These are phyloP conservation scores for Collybia nuda DNA, from an alignment of 768 basidiomycete genomes.

Conservation along the genomic window DNA sequence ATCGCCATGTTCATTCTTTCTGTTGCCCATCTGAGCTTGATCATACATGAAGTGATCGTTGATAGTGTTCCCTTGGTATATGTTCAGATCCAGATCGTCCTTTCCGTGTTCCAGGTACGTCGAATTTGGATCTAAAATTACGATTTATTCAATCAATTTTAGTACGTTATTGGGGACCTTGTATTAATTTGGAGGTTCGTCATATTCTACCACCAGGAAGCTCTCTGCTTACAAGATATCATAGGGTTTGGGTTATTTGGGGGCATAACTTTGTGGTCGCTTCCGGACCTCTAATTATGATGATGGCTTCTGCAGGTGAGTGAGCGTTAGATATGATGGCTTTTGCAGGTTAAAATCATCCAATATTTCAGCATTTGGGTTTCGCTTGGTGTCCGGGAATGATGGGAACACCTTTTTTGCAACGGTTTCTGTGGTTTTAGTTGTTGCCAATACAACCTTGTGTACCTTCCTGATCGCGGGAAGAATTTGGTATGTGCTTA, in stretches of 20 bases:
- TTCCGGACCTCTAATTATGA: not conserved
- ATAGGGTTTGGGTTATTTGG: not conserved
- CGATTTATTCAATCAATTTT: not conserved
- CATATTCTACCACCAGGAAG: too few species aligned
- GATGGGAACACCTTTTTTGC: not conserved
- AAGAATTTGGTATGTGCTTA: not conserved
- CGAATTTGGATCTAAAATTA: not conserved
- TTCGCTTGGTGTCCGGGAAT: not conserved
- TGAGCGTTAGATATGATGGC: not conserved
- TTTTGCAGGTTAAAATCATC: not conserved
- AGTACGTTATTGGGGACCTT: constrained; percentile 12
- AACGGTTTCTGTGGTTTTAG: not conserved
- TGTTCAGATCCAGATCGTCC: not conserved
- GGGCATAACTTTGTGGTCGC: not conserved
- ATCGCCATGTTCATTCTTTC: not conserved
- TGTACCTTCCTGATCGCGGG: not conserved
- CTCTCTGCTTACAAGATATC: too few species aligned
- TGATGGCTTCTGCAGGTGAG: not conserved
- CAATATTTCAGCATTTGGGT: not conserved
- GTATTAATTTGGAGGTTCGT: constrained; percentile 13
- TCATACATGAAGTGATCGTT: not conserved
- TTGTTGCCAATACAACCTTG: not conserved
- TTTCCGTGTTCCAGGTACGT: constrained; percentile 1
- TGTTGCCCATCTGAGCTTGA: not conserved
- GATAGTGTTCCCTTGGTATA: not conserved